Conservation (phyloP, 352 stramenopile genomes). For the Peronospora destructor region DNA sequence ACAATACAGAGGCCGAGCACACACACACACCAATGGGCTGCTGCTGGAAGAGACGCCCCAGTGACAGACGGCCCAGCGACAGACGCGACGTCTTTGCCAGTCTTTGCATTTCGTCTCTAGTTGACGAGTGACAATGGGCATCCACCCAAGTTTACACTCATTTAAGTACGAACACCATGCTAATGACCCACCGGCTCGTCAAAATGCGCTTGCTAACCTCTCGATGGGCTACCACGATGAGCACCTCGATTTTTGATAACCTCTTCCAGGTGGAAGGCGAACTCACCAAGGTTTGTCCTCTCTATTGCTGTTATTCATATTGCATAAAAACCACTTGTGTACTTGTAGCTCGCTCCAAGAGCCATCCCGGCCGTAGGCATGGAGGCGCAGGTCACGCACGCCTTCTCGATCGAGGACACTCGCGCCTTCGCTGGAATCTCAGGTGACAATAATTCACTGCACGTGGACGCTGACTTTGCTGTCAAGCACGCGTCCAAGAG, state of each 20-base stretch:
- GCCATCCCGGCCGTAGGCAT: conserved; percentile 46
- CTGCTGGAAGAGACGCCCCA: conserved; percentile 31
- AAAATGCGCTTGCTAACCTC: neutral
- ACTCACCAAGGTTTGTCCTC: conserved; percentile 24
- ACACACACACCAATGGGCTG: conserved; percentile 28
- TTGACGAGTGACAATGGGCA: conserved; percentile 3
- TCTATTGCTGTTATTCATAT: neutral
- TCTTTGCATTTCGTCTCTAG: conserved; percentile 23
- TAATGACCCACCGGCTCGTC: neutral
- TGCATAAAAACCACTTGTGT: neutral
- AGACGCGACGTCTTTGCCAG: conserved; percentile 18
- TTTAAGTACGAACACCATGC: conserved; percentile 18
- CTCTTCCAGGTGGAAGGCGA: conserved; percentile 30
- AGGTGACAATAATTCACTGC: conserved; percentile 73
- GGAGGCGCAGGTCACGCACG: conserved; percentile 47
- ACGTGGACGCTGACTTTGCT: conserved; percentile 48
- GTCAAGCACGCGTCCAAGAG: conserved; percentile 15
- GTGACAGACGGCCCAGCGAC: conserved; percentile 17
- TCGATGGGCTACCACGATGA: conserved; percentile 8
- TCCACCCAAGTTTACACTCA: conserved; percentile 7
- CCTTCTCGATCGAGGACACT: conserved; percentile 59
- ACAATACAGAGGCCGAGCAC: neutral
- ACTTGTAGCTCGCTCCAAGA: conserved; percentile 37
- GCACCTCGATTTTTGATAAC: conserved; percentile 8
- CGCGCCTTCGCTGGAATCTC: conserved; percentile 52